Percentiles rank a stretch among this genome's conserved stretches.
phyloP scores from a whole-genome alignment of 345 rosid genomes.

The Eucalyptus regnans region DNA sequence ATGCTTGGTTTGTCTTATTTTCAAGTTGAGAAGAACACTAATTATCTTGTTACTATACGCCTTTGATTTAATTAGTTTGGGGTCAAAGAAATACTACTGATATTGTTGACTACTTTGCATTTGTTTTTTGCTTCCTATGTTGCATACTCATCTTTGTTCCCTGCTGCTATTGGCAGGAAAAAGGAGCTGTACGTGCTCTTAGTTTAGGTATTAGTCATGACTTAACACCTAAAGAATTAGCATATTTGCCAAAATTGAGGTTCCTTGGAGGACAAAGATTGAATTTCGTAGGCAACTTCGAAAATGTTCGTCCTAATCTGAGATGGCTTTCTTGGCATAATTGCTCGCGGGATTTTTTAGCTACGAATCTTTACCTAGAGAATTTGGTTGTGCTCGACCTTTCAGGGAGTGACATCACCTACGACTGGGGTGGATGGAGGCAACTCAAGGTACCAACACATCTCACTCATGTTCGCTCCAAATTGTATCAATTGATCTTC shows the following conservation, averaged over 20 bases:
- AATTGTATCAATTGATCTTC: neutral
- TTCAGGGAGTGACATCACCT: accelerated
- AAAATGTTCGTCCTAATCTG: too few relatives aligned
- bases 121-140: neutral
- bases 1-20: too few relatives aligned
- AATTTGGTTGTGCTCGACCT: neutral
- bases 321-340: too few relatives aligned
- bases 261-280: neutral
- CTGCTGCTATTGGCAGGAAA: accelerated
- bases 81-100: neutral
- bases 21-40: too few relatives aligned
- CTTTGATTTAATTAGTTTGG: too few relatives aligned
- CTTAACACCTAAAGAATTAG: neutral
- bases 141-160: neutral
- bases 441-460: neutral
- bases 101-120: neutral
- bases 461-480: accelerated
- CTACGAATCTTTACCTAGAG: neutral
- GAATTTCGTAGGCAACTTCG: neutral
- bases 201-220: neutral
- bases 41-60: accelerated
- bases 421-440: neutral
- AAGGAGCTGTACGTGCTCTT: neutral
- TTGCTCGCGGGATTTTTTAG: neutral
- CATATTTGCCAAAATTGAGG: accelerated